Evolutionary conservation across 2,329 filamentous ascomycete species (phyloP).

Genomic region (Fusarium sp.): DNA sequence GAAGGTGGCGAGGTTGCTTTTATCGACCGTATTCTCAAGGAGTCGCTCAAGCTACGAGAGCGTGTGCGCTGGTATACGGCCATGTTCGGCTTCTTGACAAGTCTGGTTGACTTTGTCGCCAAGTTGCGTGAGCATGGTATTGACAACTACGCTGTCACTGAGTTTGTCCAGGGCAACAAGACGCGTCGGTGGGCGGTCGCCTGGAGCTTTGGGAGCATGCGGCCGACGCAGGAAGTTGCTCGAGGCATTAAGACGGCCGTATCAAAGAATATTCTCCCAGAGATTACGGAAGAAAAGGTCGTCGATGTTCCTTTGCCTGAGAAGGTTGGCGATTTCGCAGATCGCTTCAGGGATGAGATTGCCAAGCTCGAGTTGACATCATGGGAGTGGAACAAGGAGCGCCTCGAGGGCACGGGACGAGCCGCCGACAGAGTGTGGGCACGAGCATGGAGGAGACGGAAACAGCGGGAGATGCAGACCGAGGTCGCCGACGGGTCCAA

Average conservation of each 20-base stretch:
- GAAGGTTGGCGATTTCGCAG: constrained; percentile 53
- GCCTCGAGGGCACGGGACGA: constrained; percentile 69
- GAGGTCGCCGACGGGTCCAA: constrained; percentile 11
- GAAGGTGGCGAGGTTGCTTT: constrained; percentile 83
- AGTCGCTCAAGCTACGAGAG: constrained; percentile 70
- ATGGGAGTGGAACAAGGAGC: constrained; percentile 72
- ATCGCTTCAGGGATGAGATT: constrained; percentile 59
- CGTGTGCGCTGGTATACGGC: constrained; percentile 88
- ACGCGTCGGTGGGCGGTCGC: constrained; percentile 89
- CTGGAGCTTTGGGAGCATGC: constrained; percentile 81
- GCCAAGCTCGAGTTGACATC: constrained; percentile 65
- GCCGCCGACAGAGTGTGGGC: constrained; percentile 83
- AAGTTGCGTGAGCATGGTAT: constrained; percentile 68
- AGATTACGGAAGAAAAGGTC: constrained; percentile 54
- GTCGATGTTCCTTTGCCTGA: constrained; percentile 59
- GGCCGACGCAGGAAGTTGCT: constrained; percentile 67
- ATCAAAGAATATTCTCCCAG: constrained; percentile 59
- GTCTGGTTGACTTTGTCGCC: constrained; percentile 72
- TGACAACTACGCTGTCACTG: constrained; percentile 84
- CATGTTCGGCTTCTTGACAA: constrained; percentile 87
- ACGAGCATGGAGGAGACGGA: constrained; percentile 75
- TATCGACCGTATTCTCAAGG: constrained; percentile 75
- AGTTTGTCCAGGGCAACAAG: constrained; percentile 80
- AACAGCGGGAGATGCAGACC: constrained; percentile 61
- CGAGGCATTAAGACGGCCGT: constrained; percentile 56